Evolutionary conservation across 352 stramenopile species (phyloP).

Genomic region (Phytophthora fragariaefolia): DNA sequence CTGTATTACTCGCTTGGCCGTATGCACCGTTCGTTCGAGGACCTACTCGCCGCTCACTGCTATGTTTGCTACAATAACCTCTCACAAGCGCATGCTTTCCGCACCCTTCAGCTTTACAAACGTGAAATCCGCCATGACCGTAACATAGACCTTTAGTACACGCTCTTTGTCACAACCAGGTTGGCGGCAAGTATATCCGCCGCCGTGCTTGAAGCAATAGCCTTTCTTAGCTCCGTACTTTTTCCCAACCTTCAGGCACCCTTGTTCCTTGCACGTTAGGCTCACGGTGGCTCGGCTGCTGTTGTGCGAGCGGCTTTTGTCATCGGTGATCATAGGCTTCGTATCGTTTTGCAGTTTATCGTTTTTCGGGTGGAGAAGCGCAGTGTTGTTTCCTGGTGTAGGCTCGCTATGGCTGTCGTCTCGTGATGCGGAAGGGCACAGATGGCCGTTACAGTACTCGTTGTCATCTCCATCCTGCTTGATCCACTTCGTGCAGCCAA

Average conservation of each 20-base stretch:
- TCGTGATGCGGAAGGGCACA: not conserved
- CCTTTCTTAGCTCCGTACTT: constrained; percentile 2
- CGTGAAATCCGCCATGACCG: constrained; percentile 3
- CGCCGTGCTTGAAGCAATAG: constrained; percentile 12
- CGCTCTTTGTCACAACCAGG: constrained; percentile 4
- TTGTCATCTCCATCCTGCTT: constrained; percentile 15
- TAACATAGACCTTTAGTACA: constrained; percentile 2
- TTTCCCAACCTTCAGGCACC: no score
- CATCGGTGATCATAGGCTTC: no score
- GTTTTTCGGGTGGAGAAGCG: no score
- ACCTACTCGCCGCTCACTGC: not conserved
- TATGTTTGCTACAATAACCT: not conserved
- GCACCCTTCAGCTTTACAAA: constrained; percentile 16
- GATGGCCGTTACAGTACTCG: constrained; percentile 5
- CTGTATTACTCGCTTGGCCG: not conserved
- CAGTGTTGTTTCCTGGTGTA: no score
- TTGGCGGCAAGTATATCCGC: constrained; percentile 1
- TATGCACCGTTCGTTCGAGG: not conserved
- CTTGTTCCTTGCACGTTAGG: no score
- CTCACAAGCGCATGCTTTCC: not conserved
- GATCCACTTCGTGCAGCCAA: constrained; percentile 16
- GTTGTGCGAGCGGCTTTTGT: no score
- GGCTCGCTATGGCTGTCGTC: not conserved
- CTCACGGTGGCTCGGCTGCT: no score
- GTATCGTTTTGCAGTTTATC: not conserved